phyloP scores from a whole-genome alignment of 768 basidiomycete genomes.

The Amanita rubescens region DNA sequence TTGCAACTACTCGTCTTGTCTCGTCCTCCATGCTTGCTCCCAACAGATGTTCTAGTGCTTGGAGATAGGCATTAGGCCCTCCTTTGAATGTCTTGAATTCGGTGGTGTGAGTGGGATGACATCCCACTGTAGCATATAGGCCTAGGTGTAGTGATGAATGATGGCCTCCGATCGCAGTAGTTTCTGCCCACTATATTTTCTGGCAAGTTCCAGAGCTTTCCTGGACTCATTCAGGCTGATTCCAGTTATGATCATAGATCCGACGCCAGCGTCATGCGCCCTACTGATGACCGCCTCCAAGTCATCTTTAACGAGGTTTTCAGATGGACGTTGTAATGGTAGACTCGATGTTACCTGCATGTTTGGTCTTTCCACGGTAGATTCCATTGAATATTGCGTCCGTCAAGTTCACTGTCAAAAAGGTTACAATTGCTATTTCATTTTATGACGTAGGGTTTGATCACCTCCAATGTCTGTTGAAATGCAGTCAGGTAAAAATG shows the following conservation, averaged over 20 bases:
- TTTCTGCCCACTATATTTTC: conserved; percentile 37
- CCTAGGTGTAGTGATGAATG: conserved; percentile 25
- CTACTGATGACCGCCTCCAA: conserved; percentile 50
- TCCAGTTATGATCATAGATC: conserved; percentile 71
- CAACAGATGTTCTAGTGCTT: conserved; percentile 50
- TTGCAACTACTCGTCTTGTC: conserved; percentile 52
- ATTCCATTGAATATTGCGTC: conserved; percentile 51
- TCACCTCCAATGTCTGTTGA: conserved; percentile 3
- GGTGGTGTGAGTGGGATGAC: conserved; percentile 68
- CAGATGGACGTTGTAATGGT: neutral
- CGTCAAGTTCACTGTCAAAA: conserved; percentile 29
- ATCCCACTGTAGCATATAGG: conserved; percentile 68
- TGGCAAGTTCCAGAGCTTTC: conserved; percentile 54
- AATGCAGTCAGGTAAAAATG: neutral
- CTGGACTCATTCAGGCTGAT: conserved; percentile 59
- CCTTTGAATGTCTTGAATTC: conserved; percentile 55
- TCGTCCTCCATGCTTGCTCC: conserved; percentile 37
- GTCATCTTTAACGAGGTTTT: conserved; percentile 41
- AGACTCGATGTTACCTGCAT: conserved; percentile 30
- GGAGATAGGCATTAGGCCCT: conserved; percentile 56
- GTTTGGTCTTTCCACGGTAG: conserved; percentile 42
- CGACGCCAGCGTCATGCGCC: conserved; percentile 51
- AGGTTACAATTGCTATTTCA: neutral
- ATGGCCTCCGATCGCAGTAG: neutral
- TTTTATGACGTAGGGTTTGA: neutral